Evolutionary conservation across 768 basidiomycete genomes (phyloP), one percentile per base, ranked within the genome.

Genomic region (Dictyophora rubrovolvata): DNA sequence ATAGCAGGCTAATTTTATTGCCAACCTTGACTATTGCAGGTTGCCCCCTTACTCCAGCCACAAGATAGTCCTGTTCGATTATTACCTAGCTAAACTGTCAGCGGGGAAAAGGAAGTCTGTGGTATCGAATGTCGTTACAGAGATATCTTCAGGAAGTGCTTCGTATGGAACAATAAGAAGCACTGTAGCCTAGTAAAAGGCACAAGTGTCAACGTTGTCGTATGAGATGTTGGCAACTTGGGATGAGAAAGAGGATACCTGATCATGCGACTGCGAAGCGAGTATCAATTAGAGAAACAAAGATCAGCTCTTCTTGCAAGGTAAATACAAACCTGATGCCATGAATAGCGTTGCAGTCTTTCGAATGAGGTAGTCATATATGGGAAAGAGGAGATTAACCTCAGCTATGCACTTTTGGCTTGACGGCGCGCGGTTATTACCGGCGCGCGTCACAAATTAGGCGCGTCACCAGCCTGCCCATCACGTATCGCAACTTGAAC

Each of bases 241-340:
- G 58, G 56, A 59, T 17, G 37, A 33, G n/a, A 20, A 28, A 49
- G 55, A 54, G 55, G 65, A 62, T 75, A 84, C 89, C 82, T 91
- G 89, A 78, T 91, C 89, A 79, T 91, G 89, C 62, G 89, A 89
- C 89, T 91, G 53, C 42, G 14, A 63, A 46, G 50, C 55, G 57
- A 59, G 35, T 50, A 48, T 63, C 47, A 56, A 23, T 7, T 33
- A 33, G 17, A 7, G 35, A 53, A 16, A 34, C 9, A 61, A 66
- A 60, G 33, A 58, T 50, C 61, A 66, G 66, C 64, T 61, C 61
- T 67, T 53, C 46, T 53, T 16, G 8, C 36, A 61, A 64, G 28
- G 58, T 61, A 34, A 56, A 59, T 55, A 37, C 79, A 62, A 66
- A 89, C 89, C 81, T 91, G 89, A 71, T 91, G 89, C 89, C 89